These are phyloP conservation scores for Penicillium diatomitis DNA, from an alignment of 495 filamentous ascomycete species.

Conservation along the genomic window DNA sequence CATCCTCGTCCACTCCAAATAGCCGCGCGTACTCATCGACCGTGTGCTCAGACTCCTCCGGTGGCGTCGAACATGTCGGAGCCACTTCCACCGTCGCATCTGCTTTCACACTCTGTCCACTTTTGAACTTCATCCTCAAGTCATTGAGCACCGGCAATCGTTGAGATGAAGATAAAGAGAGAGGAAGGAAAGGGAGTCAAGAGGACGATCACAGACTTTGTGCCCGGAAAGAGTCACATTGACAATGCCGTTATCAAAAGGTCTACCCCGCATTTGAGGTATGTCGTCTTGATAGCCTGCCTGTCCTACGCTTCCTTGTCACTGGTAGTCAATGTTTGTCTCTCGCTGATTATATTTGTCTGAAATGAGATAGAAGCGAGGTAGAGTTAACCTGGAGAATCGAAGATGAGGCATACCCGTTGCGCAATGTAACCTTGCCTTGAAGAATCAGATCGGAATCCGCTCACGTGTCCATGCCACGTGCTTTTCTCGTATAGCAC, in stretches of 20 bases:
- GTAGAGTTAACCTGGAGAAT: no score
- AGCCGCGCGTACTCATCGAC: conserved; percentile 30
- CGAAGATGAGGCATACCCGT: no score
- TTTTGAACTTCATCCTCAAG: neutral
- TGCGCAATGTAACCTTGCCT: no score
- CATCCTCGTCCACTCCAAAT: conserved; percentile 31
- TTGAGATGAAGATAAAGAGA: neutral
- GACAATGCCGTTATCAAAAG: neutral
- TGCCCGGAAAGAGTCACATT: neutral
- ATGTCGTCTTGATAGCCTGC: no score
- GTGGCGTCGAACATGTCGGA: neutral
- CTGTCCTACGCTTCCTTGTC: no score
- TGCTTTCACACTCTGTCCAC: conserved; percentile 1
- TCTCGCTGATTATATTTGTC: no score
- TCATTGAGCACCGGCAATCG: neutral
- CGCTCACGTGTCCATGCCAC: no score
- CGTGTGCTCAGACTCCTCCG: conserved; percentile 6
- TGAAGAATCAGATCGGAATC: no score
- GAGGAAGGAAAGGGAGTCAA: neutral
- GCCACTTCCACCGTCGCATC: conserved; percentile 2
- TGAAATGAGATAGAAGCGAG: no score
- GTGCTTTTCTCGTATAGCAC: no score
- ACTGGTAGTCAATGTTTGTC: no score
- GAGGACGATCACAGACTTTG: neutral
- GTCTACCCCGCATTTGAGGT: neutral